These are phyloP conservation scores for Penicillium sp. DNA, from an alignment of 2,329 filamentous ascomycete species.

Conservation along the genomic window DNA sequence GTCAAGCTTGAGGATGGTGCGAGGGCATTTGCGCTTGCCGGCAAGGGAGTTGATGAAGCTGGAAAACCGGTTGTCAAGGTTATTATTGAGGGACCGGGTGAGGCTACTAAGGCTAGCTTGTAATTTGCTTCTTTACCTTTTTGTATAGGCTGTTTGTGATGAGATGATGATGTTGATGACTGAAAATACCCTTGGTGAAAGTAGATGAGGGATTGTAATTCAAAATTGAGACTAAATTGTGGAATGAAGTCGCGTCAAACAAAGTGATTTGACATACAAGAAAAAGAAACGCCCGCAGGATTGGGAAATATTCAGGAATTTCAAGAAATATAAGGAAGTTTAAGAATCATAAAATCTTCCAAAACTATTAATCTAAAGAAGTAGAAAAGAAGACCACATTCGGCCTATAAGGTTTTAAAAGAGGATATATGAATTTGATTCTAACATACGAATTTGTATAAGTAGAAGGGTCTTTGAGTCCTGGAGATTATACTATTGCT, in stretches of 20 bases:
- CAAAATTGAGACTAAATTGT: background rate
- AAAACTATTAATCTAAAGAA: no score
- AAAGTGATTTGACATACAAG: no score
- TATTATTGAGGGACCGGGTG: constrained; percentile 39
- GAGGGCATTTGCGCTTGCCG: constrained; percentile 54
- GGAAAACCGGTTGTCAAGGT: constrained; percentile 57
- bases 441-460: background rate
- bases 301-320: no score
- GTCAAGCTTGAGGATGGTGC: constrained; percentile 50
- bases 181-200: constrained; percentile 24
- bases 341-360: no score
- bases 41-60: constrained; percentile 52
- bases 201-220: background rate
- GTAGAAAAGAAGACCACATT: no score
- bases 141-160: background rate
- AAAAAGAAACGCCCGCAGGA: no score
- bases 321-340: no score
- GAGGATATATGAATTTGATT: no score
- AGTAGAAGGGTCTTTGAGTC: background rate
- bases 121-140: background rate
- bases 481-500: background rate
- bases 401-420: no score
- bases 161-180: constrained; percentile 10
- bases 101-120: constrained; percentile 10
- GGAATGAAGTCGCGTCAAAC: no score